Evolutionary conservation across 2,329 filamentous ascomycete genomes (phyloP).

Genomic region (Ophiostoma ulmi): DNA sequence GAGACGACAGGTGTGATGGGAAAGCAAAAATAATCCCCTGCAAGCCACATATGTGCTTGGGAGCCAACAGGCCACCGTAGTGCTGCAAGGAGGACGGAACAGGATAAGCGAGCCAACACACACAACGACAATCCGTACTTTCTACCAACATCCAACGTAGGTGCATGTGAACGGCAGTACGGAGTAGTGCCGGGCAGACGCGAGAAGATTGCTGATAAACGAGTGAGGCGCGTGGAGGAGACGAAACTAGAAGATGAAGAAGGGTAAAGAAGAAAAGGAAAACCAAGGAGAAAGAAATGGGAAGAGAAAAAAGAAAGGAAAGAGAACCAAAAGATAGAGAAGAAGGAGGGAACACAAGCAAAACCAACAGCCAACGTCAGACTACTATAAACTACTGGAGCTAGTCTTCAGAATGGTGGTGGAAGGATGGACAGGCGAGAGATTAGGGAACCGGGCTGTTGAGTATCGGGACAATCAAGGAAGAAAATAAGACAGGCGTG

Average conservation of each 20-base stretch:
- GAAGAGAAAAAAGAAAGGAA: neutral
- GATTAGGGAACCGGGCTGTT: neutral
- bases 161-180: neutral
- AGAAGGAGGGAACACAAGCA: neutral
- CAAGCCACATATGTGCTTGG: neutral
- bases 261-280: neutral
- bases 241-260: neutral
- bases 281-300: neutral
- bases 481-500: neutral
- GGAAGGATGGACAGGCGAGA: neutral
- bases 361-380: neutral
- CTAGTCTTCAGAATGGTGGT: neutral
- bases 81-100: neutral
- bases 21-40: neutral
- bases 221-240: neutral
- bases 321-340: neutral
- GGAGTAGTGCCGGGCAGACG: slow-evolving; percentile 3
- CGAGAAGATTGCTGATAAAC: neutral
- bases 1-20: neutral
- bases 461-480: neutral
- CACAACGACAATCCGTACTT: neutral
- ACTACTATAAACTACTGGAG: no score
- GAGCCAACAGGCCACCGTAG: neutral
- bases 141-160: neutral
- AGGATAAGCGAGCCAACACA: neutral